Conservation (phyloP, 208 protist genomes). For the Leishmania tarentolae region DNA sequence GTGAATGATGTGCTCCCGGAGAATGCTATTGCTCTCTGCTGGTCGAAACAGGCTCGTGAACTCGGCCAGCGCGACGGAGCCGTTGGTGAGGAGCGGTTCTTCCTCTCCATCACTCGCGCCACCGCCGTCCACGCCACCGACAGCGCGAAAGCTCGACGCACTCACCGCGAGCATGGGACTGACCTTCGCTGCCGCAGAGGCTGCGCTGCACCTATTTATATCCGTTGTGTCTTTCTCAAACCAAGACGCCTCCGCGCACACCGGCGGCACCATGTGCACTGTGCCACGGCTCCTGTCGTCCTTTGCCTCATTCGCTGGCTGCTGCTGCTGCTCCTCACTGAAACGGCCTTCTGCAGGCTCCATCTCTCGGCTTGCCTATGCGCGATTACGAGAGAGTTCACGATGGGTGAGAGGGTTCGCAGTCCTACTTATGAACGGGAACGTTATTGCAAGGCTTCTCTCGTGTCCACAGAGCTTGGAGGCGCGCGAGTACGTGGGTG, state of each 20-base stretch:
- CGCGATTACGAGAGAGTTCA: background rate
- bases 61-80: conserved; percentile 59
- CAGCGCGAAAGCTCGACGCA: background rate
- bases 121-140: background rate
- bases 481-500: background rate
- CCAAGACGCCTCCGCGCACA: background rate
- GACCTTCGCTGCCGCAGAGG: background rate
- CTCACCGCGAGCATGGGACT: conserved; percentile 3
- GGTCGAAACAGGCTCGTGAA: conserved; percentile 57
- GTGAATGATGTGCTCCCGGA: conserved; percentile 64
- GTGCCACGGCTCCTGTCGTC: background rate
- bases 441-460: background rate
- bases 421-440: background rate
- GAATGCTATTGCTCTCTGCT: conserved; percentile 30
- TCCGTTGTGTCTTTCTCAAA: background rate
- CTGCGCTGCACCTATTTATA: background rate
- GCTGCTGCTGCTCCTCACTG: background rate
- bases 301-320: background rate
- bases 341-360: background rate
- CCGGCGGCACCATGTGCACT: too few species aligned
- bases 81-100: conserved; percentile 39
- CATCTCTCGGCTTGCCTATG: background rate
- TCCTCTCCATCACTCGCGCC: conserved; percentile 6
- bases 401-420: background rate
- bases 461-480: background rate